These are phyloP conservation scores for Hirsutella rhossiliensis DNA, from an alignment of 2,329 filamentous ascomycete genomes.

Conservation along the genomic window DNA sequence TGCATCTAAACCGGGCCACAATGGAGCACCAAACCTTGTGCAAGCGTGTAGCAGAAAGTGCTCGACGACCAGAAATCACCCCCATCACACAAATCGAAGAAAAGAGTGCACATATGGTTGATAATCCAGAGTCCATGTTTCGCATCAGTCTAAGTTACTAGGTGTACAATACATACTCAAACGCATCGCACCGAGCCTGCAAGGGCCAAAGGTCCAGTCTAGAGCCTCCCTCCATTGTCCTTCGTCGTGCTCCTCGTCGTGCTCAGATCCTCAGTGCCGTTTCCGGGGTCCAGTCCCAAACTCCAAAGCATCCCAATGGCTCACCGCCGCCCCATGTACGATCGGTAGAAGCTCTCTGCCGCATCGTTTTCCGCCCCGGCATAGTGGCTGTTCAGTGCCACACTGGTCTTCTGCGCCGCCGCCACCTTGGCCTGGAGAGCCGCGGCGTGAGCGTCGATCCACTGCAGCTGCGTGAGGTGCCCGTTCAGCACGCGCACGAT, in stretches of 20 bases:
- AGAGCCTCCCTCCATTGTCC: too few species aligned
- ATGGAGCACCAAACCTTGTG: neutral
- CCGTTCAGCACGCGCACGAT: slow-evolving; percentile 92
- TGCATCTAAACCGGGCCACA: neutral
- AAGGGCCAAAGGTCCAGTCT: too few species aligned
- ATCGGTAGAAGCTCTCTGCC: slow-evolving; percentile 82
- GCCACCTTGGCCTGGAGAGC: slow-evolving; percentile 72
- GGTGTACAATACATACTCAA: too few species aligned
- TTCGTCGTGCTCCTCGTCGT: too few species aligned
- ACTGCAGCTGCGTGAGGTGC: slow-evolving; percentile 83
- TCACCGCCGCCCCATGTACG: slow-evolving; percentile 66
- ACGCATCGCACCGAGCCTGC: too few species aligned
- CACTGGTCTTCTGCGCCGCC: slow-evolving; percentile 69
- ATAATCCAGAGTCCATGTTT: neutral
- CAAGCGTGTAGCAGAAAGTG: neutral
- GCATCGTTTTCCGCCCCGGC: slow-evolving; percentile 55
- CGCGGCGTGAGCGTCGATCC: slow-evolving; percentile 79
- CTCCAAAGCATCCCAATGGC: slow-evolving; percentile 3
- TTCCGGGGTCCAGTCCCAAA: neutral
- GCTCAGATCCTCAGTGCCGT: neutral
- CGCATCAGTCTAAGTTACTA: neutral
- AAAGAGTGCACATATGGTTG: neutral
- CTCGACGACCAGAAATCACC: neutral
- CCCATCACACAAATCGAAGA: neutral
- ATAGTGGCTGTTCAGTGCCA: slow-evolving; percentile 44